Base-by-base conservation (phyloP, 148 eudicot genomes). In the Fallopia convolvulus region DNA sequence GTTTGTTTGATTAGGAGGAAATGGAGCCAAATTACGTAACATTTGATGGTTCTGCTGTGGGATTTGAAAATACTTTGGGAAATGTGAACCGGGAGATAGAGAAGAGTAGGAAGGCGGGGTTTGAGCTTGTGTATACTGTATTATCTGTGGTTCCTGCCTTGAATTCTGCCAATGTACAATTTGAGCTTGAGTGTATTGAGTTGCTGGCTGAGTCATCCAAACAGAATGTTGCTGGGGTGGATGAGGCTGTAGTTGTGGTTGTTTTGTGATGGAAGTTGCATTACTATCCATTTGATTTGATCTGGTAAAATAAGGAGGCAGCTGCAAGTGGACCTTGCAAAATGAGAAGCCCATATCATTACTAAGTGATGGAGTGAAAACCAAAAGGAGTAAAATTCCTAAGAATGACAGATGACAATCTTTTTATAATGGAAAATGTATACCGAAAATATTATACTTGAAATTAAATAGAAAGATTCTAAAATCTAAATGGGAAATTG, bases 161-260 rank as follows among this genome's bases (percentile, higher is more conserved):
- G 80, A 81, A 49, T 77, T 85, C 80, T 80, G 89, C 89, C 87
- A 86, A 76, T 80, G 82, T 23, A 83, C 78, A 32, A 84, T 79
- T 26, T 81, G 84, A 20, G 88, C 79, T 5, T 86, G 18, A 60
- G 80, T 84, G 76, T 82, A 87, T 48, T 81, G 89, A 8, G 83
- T 46, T 20, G 83, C 81, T 42, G 83, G 77, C 80, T 86, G 85
- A 44, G 84, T 77, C 36, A 85, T 70, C 86, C 88, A 87, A 50
- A 81, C 81, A 72, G 82, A 77, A 75, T 60, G 85, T 18, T 82
- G 86, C 58, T 78, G 88, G 70, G 75, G 80, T 14, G 58, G 79
- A 42, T 80, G 86, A 30, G 66, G 77, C 36, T 58, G 65, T 21
- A 58, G 32, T 8, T 74, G 85, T 32, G 81, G 65, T 42, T 70